Evolutionary conservation across 768 basidiomycete species (phyloP), one percentile per base, ranked within the genome.

Genomic region (Russula sp.): DNA sequence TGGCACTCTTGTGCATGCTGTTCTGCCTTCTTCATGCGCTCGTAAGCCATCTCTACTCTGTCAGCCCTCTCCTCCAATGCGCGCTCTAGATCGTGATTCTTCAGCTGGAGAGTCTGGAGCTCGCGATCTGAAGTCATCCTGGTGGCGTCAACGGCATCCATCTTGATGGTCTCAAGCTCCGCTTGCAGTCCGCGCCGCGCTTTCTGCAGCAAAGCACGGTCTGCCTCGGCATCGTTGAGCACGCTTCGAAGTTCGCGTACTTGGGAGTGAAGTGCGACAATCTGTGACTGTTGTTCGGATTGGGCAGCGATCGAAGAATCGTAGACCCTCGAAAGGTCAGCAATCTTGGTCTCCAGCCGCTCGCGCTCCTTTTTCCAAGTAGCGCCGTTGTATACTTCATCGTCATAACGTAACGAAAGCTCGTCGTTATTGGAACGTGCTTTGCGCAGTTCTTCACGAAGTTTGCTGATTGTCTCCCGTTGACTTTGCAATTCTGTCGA

Each of bases 311-410:
- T 82, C 1, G 89, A 86, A 1, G 85, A 78, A 67, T 91, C 89
- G 71, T 86, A 91, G 1, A 87, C 90, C 59, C 84, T 85, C 27
- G 82, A 85, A 62, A 91, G 70, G 71, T 93, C 88, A 5, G 72
- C 72, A 57, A 94, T 90, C 80, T 90, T 92, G 57, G 83, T 87
- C 64, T 94, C 90, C 75, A 93, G 77, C 11, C 89, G 86, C 62
- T 93, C 91, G 73, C 86, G 91, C 76, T 94, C 91, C 70, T 89
- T 88, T 76, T 87, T 88, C 92, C 91, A 93, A 4, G 87, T 83
- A 14, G 85, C 82, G 52, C 87, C 86, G 61, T 82, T 87, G 73
- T 87, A 88, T 8, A 88, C 79, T 69, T 91, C 90, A 64, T 90
- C 87, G 63, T 91, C 88, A 66, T 84, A 86, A 44, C 83, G 82